Evolutionary conservation across 257 asterid genomes (phyloP).

Genomic region (Solanum ahanhuiri): DNA sequence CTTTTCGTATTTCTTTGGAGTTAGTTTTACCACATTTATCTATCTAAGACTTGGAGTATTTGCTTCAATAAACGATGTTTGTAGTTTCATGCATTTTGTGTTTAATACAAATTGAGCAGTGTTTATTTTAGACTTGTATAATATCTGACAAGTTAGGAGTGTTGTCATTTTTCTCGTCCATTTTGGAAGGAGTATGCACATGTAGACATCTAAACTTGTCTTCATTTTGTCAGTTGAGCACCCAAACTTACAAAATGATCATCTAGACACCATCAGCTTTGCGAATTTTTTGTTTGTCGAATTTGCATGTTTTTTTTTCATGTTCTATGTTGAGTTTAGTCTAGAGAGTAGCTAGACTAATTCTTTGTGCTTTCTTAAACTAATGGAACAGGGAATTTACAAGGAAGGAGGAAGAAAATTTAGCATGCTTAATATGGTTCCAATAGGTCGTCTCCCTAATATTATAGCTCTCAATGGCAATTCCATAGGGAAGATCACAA

Average conservation of each 20-base stretch:
- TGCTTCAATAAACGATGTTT: background rate
- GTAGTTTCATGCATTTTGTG: background rate
- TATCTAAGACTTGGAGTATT: background rate
- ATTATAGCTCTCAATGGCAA: background rate
- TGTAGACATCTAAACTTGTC: background rate
- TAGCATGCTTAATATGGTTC: slow-evolving; percentile 7
- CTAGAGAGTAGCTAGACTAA: background rate
- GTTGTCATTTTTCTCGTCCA: background rate
- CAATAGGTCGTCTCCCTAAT: slow-evolving; percentile 10
- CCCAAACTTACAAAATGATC: background rate
- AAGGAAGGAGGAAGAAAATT: slow-evolving; percentile 21
- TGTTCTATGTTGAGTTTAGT: background rate
- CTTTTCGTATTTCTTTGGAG: background rate
- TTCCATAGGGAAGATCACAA: background rate
- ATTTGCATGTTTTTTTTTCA: background rate
- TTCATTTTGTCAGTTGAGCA: background rate
- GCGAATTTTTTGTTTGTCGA: background rate
- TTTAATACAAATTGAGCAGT: background rate
- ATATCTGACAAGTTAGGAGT: background rate
- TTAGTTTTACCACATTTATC: background rate
- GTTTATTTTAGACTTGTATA: background rate
- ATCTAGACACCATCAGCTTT: background rate
- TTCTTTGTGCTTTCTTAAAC: background rate
- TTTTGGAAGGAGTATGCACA: background rate
- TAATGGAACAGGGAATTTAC: slow-evolving; percentile 8